Base-by-base conservation (phyloP, 495 filamentous ascomycete species). In the Xylona heveae region DNA sequence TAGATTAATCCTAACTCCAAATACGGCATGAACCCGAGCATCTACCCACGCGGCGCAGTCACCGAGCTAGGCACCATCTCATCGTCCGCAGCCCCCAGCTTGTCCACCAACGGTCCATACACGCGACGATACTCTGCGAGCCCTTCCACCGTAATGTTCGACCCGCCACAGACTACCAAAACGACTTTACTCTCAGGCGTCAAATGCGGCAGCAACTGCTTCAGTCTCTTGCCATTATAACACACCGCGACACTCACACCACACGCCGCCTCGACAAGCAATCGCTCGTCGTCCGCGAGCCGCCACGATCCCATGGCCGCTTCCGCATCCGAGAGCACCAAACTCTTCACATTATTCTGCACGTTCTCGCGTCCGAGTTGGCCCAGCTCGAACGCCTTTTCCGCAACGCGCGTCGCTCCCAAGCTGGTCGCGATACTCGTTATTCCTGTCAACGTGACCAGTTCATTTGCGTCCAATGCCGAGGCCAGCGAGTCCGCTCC, bases 81-180 rank as follows among this genome's bases (percentile, higher is more conserved):
- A 32, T 32, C 30, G 4, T 5, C 30, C 5, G 30, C 22, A 5
- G 16, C 30, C 30, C 22, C 18, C 16, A 35, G 18, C 15, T 36
- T 20, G 5, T 20, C 31, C 38, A 43, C 40, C 16, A 31, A 31
- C 5, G 42, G 33, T 4, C 43, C 61, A 47, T 61, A 79, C 36
- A 51, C 54, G 54, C 62, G 50, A 44, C 59, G 58, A 52, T 75
- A 95, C 31, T 51, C 51, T 27, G 52, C 54, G 42, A 91, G 49
- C 45, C 71, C 66, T 13, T 75, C 68, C 17, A 75, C 50, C 3
- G 68, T 74, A 28, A 83, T 65, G 50, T 77, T 77, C 27, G 63
- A 71, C 6, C 85, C 85, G 0, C 85, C 85, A 47, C 85, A 95
- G 15, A 93, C 67, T 16, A 92, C 58, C 33, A 95, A 58, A 4